Evolutionary conservation across 768 basidiomycete species (phyloP), one percentile per base, ranked within the genome.

Genomic region (Pleurotus eryngii): DNA sequence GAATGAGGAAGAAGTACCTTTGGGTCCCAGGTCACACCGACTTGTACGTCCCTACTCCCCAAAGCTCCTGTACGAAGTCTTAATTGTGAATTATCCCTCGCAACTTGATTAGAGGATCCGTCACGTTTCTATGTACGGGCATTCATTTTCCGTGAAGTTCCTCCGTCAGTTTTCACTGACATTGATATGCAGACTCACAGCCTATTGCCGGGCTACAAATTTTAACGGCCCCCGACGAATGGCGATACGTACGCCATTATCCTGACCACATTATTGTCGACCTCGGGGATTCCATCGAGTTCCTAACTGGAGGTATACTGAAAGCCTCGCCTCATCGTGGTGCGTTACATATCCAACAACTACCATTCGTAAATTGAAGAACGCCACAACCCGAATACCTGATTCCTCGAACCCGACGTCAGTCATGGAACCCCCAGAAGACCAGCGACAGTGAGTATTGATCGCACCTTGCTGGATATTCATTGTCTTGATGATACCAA

Each of bases 261-360:
- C 58, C 61, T 14, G 58, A 58, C 14, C 61, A 61, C 15, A 59
- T 61, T 30, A 57, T 61, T 27, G 55, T 61, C n/a, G 46, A 59
- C 35, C n/a, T 61, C 8, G 61, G 61, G 38, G 61, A 59, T 46
- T 59, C 55, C 46, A 51, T 61, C 42, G 61, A 61, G 50, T 61
- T 59, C 40, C 49, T 61, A n/a, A 61, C 61, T 14, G 61, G 61
- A 30, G 61, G 59, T 39, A 49, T 61, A 24, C 55, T 61, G 37
- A 59, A 59, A 38, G 61, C 61, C 22, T 55, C 56, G 30, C 61
- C 61, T 17, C 61, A 61, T 45, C 61, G 61, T n/a, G 61, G 61
- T 61, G 48, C 46, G 61, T 30, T 11, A 22, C 14, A 8, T 18
- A 46, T 27, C 30, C 38, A 49, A 15, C 27, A 47, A 55, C 38